Evolutionary conservation across 2,329 filamentous ascomycete species (phyloP).

Genomic region (Verticillium albo-atrum): DNA sequence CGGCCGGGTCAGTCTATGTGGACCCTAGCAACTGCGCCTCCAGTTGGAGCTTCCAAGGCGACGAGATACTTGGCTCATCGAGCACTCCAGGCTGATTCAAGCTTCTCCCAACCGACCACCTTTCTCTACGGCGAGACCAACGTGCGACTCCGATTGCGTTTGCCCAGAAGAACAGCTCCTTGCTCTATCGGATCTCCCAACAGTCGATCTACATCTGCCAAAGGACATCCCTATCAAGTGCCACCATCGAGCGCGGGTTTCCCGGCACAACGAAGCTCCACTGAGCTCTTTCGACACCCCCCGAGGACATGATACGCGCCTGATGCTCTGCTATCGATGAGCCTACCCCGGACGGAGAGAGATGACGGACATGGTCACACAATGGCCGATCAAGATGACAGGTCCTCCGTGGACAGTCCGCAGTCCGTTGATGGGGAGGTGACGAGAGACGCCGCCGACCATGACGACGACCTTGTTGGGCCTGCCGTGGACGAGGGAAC

Average conservation of each 20-base stretch:
- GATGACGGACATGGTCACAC: slow-evolving; percentile 33
- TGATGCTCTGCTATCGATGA: slow-evolving; percentile 13
- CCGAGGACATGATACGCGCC: slow-evolving; percentile 5
- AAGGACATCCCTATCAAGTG: too few relatives aligned
- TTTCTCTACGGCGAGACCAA: background rate
- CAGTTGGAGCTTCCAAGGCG: background rate
- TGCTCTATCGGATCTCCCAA: background rate
- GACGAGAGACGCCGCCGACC: slow-evolving; percentile 20
- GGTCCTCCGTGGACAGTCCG: slow-evolving; percentile 31
- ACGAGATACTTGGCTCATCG: background rate
- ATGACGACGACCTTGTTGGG: slow-evolving; percentile 34
- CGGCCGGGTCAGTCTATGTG: background rate
- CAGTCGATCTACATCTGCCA: background rate
- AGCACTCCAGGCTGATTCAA: background rate
- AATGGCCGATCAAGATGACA: slow-evolving; percentile 47
- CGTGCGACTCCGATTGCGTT: too few relatives aligned
- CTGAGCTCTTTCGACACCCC: background rate
- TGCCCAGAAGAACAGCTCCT: background rate
- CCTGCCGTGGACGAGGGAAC: slow-evolving; percentile 26
- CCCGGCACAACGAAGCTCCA: background rate
- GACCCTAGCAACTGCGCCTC: background rate
- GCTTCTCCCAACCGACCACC: background rate
- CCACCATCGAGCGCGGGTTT: background rate
- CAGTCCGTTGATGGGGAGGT: slow-evolving; percentile 14
- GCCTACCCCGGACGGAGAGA: slow-evolving; percentile 9